Evolutionary conservation across 495 filamentous ascomycete species (phyloP), one percentile per base, ranked within the genome.

Genomic region (Podospora fimiseda): DNA sequence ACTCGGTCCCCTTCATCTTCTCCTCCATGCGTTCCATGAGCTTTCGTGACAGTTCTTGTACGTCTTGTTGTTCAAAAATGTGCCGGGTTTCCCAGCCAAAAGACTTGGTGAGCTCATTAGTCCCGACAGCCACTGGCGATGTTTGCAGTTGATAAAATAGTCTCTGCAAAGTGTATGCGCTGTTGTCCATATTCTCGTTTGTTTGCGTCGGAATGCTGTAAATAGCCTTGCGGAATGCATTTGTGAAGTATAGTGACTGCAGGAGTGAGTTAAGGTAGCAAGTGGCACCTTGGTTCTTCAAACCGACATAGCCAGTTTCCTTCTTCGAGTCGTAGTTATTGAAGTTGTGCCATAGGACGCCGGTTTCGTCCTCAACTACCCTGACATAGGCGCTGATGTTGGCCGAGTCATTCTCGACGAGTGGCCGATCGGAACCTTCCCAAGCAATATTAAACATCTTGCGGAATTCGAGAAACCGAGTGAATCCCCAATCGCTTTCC

Each of bases 401-500:
- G 44, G 86, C 89, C 23, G 80, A 76, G 44, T 96, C 88, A 60
- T 90, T 85, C 68, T 97, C 90, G 11, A 95, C 83, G 54, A 99
- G 77, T n/a, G 87, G 88, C 36, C 84, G 78, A 45, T 90, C 82
- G 1, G 61, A 64, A 16, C 63, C 64, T 16, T 72, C 74, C 80
- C 82, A 94, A 5, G 77, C 73, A 18, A 78, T 65, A 50, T 77
- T 82, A 64, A 96, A 95, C 60, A 96, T 81, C 60, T 81, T 85
- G 24, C 89, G 80, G 43, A 94, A 71, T 60, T 96, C 91, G 18
- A 85, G 82, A 64, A 96, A 99, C 48, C 90, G 71, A 3, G 94
- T 97, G 62, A 99, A 99, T 1, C 93, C 93, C 93, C 93, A 99
- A 60, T 99, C 93, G n/a, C 88, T 88, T 70, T 99, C 93, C 18